phyloP scores from a whole-genome alignment of 441 rosid genomes.

The Populus hybrid region DNA sequence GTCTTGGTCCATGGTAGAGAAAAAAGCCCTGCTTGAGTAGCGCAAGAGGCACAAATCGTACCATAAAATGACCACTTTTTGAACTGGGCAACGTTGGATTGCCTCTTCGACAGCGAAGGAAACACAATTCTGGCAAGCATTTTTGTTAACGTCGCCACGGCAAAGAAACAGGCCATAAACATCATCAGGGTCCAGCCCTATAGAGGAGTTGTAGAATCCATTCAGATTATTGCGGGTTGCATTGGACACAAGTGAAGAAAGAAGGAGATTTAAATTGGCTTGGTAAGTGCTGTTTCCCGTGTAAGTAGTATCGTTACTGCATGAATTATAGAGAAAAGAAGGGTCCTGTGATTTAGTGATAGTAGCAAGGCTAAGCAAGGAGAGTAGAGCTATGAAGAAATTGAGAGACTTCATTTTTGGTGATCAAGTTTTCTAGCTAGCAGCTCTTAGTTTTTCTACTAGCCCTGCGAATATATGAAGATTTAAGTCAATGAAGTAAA shows the following conservation, averaged over 20 bases:
- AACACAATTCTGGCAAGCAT: slow-evolving; percentile 26
- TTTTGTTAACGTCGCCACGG: slow-evolving; percentile 28
- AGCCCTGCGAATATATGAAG: too few relatives aligned
- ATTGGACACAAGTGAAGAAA: slow-evolving; percentile 19
- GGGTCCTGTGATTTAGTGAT: background rate
- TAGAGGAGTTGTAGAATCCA: slow-evolving; percentile 18
- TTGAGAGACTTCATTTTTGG: background rate
- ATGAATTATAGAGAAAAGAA: background rate
- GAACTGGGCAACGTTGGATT: slow-evolving; percentile 13
- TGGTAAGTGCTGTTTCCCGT: slow-evolving; percentile 16
- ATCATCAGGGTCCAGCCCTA: slow-evolving; percentile 9
- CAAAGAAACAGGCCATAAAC: slow-evolving; percentile 41
- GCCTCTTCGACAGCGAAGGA: background rate
- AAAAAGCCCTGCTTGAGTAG: slow-evolving; percentile 21
- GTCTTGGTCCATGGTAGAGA: background rate
- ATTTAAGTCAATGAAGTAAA: too few relatives aligned
- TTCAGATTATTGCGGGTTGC: background rate
- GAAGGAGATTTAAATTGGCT: slow-evolving; percentile 19
- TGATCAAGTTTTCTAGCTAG: background rate
- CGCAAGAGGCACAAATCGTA: slow-evolving; percentile 26
- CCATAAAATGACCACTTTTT: slow-evolving; percentile 18
- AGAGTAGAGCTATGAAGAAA: background rate
- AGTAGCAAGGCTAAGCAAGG: slow-evolving; percentile 3
- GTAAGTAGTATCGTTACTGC: slow-evolving; percentile 16
- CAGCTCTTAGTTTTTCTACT: too few relatives aligned